Base-by-base conservation (phyloP, 106 monocot genomes). In the Vanilla planifolia region DNA sequence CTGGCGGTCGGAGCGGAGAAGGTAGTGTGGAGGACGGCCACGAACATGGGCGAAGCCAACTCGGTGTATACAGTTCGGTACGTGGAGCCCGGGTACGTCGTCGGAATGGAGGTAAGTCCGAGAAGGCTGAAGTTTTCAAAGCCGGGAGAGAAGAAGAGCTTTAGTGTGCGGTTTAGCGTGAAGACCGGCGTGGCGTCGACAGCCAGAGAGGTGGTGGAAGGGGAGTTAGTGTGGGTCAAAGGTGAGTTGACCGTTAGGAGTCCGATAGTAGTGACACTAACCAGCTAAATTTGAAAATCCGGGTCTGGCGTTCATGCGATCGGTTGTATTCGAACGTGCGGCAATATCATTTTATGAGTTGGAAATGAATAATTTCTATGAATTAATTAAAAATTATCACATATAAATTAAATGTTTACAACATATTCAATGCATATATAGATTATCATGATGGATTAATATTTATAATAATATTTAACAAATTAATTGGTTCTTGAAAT, bases 81-180 rank as follows among this genome's bases (percentile, higher is more conserved):
- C 22, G 6, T 15, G 9, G 4, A 26, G 0, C 53, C 53, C 5
- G 30, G 11, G 3, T n/a, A n/a, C n/a, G 8, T 2, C 23, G 30
- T 53, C 28, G 8, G 30, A 16, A 6, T 53, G 11, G 24, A 8
- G 2, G 11, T 53, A 15, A 53, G 28, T 28, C 53, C 53, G 8
- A 4, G 3, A 1, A 15, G 16, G 22, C 30, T 53, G 1, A 4
- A 2, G 22, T 53, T 53, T 16, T 29, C 53, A 0, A 16, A 15
- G 53, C 28, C 30, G 53, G 53, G 53, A 29, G 53, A 53, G 53
- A 28, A 27, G 30, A 53, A 53, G 30, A 1, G 30, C 14, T 53
- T 53, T 30, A 10, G 5, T 0, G 30, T 53, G 8, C 28, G 16
- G 53, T 53, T 53, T 15, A 53, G 53, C 10, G 9, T 24, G 6